A percentile compares a stretch with the other conserved stretches of the same genome.
Evolutionary conservation across 225 moss, liverwort and hornwort genomes (phyloP).

Genomic region (Pseudisothecium myosuroides): DNA sequence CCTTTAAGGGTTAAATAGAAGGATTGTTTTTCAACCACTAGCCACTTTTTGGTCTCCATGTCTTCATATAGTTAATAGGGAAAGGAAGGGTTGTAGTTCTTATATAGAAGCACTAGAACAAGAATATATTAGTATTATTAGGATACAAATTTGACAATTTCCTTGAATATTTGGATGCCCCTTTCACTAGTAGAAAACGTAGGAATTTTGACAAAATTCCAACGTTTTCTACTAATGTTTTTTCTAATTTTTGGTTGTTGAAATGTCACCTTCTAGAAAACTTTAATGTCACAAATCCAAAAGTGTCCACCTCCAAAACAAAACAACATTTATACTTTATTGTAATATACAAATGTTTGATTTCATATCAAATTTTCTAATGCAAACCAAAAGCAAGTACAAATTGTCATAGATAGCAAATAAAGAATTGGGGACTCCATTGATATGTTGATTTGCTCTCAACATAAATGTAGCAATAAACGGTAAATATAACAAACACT

Average conservation of each 20-base stretch:
- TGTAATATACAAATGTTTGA: neutral
- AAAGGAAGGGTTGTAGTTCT: rapidly evolving
- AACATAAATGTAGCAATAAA: no score
- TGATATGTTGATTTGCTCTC: no score
- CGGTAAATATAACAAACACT: no score
- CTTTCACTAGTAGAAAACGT: no score
- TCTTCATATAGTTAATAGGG: no score
- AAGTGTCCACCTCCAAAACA: neutral
- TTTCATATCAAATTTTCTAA: neutral
- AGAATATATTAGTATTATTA: neutral
- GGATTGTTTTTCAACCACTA: no score
- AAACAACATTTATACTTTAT: neutral
- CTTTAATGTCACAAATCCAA: neutral
- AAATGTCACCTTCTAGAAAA: no score
- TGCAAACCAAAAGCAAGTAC: neutral
- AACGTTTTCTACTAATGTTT: no score
- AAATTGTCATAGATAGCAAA: neutral
- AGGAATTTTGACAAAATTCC: no score
- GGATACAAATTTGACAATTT: neutral
- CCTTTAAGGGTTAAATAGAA: no score
- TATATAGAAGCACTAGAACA: neutral
- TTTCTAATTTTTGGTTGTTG: neutral
- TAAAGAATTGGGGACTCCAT: no score
- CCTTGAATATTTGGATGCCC: neutral
- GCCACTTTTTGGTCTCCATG: no score